These are phyloP conservation scores for Saturnispora halmiae DNA, from an alignment of 805 yeast genomes.

Conservation along the genomic window DNA sequence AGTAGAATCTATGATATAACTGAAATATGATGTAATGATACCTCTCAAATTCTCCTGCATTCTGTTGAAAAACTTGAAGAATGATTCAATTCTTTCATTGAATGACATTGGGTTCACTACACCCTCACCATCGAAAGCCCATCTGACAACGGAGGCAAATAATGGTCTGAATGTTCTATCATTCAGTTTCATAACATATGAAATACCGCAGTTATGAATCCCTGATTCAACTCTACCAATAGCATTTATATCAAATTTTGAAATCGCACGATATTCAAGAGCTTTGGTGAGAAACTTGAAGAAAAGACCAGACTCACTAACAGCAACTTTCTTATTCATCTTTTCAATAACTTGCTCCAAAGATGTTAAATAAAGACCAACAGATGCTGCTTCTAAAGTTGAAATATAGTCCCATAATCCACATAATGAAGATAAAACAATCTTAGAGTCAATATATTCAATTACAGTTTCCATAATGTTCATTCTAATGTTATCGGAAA, in stretches of 20 bases:
- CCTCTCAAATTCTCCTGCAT: slow-evolving; percentile 77
- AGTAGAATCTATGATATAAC: slow-evolving; percentile 75
- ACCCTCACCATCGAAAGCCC: slow-evolving; percentile 89
- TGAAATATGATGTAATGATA: slow-evolving; percentile 79
- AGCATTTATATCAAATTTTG: slow-evolving; percentile 59
- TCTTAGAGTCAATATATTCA: slow-evolving; percentile 57
- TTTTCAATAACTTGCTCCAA: slow-evolving; percentile 58
- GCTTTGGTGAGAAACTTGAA: slow-evolving; percentile 59
- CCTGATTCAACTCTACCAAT: slow-evolving; percentile 73
- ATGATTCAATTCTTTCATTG: slow-evolving; percentile 54
- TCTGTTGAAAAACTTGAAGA: slow-evolving; percentile 78
- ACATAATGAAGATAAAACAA: slow-evolving; percentile 52
- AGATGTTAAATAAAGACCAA: slow-evolving; percentile 62
- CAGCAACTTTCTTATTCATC: slow-evolving; percentile 66
- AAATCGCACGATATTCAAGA: slow-evolving; percentile 59
- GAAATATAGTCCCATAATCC: slow-evolving; percentile 48
- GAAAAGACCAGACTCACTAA: slow-evolving; percentile 58
- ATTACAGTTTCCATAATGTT: slow-evolving; percentile 54
- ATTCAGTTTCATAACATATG: slow-evolving; percentile 79
- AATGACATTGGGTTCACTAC: slow-evolving; percentile 37
- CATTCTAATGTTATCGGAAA: slow-evolving; percentile 51
- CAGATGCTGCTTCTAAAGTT: slow-evolving; percentile 34
- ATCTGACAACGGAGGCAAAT: slow-evolving; percentile 75
- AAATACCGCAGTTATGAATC: slow-evolving; percentile 62
- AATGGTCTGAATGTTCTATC: slow-evolving; percentile 90